Evolutionary conservation across 495 filamentous ascomycete genomes (phyloP).

Genomic region (Lepidopterella palustris): DNA sequence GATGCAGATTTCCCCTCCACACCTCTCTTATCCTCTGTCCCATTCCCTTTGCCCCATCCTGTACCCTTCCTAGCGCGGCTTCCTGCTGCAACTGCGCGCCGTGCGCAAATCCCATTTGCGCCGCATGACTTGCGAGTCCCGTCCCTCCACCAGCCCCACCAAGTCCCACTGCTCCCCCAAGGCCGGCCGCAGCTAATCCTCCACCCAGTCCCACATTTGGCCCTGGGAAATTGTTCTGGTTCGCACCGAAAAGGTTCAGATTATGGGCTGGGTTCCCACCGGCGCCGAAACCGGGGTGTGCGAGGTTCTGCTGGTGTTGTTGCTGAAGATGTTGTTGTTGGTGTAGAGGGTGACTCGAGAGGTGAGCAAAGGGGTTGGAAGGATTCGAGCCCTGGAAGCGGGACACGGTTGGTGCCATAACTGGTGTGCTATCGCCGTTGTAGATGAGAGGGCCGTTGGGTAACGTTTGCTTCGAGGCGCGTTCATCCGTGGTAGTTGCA

Average conservation of each 20-base stretch:
- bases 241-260: constrained; percentile 27
- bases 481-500: constrained; percentile 2
- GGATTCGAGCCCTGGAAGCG: constrained; percentile 50
- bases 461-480: constrained; percentile 34
- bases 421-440: constrained; percentile 16
- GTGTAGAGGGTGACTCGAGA: constrained; percentile 38
- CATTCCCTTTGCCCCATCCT: constrained; percentile 48
- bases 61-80: constrained; percentile 38
- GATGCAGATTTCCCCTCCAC: constrained; percentile 83
- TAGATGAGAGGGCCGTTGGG: constrained; percentile 1
- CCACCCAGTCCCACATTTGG: constrained; percentile 28
- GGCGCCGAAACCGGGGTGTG: constrained; percentile 51
- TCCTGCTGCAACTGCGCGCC: constrained; percentile 68
- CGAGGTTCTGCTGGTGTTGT: constrained; percentile 53
- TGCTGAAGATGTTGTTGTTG: constrained; percentile 43
- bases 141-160: constrained; percentile 68
- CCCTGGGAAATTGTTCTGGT: constrained; percentile 22
- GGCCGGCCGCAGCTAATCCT: constrained; percentile 25
- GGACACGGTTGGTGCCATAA: constrained; percentile 49
- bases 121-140: constrained; percentile 82
- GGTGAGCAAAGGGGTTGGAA: constrained; percentile 46
- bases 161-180: constrained; percentile 40
- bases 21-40: constrained; percentile 75
- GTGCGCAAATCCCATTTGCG: constrained; percentile 77
- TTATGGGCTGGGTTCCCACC: constrained; percentile 39